A percentile compares a stretch with the other conserved stretches of the same genome.
phyloP scores from a whole-genome alignment of 306 rosid genomes.

The Oemleria cerasiformis region DNA sequence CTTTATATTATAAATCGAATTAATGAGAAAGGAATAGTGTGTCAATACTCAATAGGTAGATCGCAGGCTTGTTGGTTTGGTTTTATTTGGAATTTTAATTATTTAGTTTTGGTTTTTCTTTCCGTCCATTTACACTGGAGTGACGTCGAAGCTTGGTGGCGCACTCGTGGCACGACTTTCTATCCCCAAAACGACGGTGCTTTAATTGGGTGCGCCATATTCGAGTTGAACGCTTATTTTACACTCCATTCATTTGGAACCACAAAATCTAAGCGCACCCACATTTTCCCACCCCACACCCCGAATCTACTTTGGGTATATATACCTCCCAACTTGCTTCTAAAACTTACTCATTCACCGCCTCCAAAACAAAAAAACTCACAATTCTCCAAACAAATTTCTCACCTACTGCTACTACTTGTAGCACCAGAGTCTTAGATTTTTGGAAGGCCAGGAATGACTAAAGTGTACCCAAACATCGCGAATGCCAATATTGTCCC shows the following conservation, averaged over 20 bases:
- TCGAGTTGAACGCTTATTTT: not conserved
- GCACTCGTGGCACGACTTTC: conserved; percentile 19
- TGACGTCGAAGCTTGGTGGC: conserved; percentile 4
- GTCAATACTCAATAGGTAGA: no score
- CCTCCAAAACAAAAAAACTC: no score
- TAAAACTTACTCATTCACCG: not conserved
- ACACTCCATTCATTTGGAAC: not conserved
- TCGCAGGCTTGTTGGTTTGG: no score
- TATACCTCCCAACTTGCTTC: not conserved
- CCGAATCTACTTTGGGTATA: not conserved
- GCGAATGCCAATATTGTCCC: not conserved
- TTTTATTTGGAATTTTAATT: not conserved
- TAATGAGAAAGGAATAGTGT: no score
- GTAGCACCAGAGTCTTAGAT: not conserved
- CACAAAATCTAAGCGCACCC: conserved; percentile 11
- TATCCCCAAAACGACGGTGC: not conserved
- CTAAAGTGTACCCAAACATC: conserved; percentile 59
- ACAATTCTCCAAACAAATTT: not conserved
- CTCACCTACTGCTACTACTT: not conserved
- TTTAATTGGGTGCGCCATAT: not conserved
- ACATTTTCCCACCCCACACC: not conserved
- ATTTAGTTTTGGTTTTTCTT: not conserved
- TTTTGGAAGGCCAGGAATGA: conserved; percentile 34
- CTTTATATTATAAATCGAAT: no score
- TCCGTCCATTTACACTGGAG: not conserved